Conservation (phyloP, 768 basidiomycete genomes). For the Strobilomyces confusus region DNA sequence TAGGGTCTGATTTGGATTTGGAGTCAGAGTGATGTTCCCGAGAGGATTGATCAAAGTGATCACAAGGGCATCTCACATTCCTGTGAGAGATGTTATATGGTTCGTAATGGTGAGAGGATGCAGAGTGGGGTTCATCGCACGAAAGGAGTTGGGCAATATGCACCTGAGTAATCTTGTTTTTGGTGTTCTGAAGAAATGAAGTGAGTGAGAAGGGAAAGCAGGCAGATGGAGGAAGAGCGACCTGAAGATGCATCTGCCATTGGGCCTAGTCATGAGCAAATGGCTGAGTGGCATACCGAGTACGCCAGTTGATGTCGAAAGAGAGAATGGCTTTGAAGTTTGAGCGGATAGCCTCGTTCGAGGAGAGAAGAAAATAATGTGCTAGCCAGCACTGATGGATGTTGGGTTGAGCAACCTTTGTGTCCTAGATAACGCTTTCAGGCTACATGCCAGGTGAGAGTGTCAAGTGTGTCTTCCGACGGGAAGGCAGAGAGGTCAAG, state of each 20-base stretch:
- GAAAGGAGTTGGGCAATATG: not conserved
- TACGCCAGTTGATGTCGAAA: not conserved
- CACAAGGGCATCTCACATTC: not conserved
- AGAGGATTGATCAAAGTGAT: not conserved
- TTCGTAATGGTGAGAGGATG: not conserved
- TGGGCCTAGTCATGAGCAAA: not conserved
- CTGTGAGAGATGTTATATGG: not conserved
- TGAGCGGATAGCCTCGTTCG: not conserved
- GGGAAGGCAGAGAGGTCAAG: not conserved
- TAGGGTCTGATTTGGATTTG: not conserved
- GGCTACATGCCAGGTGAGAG: not conserved
- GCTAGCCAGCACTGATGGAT: not conserved
- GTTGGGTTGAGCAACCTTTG: not conserved
- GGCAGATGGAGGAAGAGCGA: not conserved
- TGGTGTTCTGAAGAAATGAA: not conserved
- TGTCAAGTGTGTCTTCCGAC: not conserved
- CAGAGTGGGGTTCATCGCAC: not conserved
- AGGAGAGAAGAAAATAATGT: not conserved
- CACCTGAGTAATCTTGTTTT: not conserved
- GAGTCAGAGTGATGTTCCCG: not conserved
- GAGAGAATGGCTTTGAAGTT: not conserved
- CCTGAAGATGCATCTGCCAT: not conserved
- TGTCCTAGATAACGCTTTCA: not conserved
- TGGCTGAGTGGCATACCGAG: not conserved
- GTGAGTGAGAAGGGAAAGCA: not conserved